A percentile compares a stretch with the other conserved stretches of the same genome.
These are phyloP conservation scores for Gleditsia sinensis DNA, from an alignment of 306 rosid genomes.

Conservation along the genomic window DNA sequence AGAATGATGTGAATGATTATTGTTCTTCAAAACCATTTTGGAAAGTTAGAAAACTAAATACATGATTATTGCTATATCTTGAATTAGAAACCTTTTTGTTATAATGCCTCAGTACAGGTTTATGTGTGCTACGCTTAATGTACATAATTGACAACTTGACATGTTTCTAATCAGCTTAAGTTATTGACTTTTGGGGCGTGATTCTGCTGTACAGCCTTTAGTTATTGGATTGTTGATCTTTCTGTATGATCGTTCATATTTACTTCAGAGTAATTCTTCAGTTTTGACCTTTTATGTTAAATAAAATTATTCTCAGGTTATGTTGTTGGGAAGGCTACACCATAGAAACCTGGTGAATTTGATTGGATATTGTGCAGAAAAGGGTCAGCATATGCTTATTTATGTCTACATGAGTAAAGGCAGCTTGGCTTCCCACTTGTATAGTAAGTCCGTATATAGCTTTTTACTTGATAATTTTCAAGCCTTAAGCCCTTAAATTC, in stretches of 20 bases:
- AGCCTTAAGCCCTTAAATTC: background rate
- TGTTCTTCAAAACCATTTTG: background rate
- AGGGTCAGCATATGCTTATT: constrained; percentile 87
- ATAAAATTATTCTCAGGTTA: constrained; percentile 60
- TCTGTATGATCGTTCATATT: constrained; percentile 22
- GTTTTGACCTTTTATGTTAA: constrained; percentile 22
- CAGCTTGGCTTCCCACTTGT: constrained; percentile 94
- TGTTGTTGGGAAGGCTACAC: constrained; percentile 93
- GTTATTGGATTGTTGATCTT: constrained; percentile 1
- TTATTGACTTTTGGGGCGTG: background rate
- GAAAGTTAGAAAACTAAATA: background rate
- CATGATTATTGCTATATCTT: background rate
- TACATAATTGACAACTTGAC: background rate
- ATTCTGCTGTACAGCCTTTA: background rate
- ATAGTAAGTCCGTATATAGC: constrained; percentile 58
- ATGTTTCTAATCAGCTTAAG: background rate
- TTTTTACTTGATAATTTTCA: background rate
- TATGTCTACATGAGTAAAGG: constrained; percentile 95
- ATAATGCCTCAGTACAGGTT: background rate
- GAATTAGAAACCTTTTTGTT: background rate
- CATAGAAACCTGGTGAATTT: constrained; percentile 94
- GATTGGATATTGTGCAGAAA: constrained; percentile 93
- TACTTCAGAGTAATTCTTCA: background rate
- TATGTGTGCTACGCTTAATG: background rate
- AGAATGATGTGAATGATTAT: background rate